Evolutionary conservation across 768 basidiomycete species (phyloP).

Genomic region (Lentinula sp.): DNA sequence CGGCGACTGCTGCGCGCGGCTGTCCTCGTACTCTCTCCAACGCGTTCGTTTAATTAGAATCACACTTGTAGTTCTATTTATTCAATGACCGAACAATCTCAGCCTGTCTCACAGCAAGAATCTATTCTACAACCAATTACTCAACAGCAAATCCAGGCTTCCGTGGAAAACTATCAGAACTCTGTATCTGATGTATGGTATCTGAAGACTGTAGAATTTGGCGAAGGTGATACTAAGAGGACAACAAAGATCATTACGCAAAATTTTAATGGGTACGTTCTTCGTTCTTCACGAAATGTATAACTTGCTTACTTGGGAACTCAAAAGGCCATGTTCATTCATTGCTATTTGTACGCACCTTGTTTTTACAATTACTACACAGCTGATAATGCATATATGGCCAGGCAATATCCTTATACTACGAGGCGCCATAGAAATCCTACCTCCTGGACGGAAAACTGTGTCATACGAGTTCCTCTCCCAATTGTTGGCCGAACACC

Average conservation of each 20-base stretch:
- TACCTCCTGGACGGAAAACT: slow-evolving; percentile 54
- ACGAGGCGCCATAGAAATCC: slow-evolving; percentile 73
- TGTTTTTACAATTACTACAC: neutral
- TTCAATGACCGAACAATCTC: neutral
- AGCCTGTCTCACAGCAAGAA: neutral
- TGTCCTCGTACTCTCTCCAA: neutral
- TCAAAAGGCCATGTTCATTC: slow-evolving; percentile 76
- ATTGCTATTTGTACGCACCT: slow-evolving; percentile 72
- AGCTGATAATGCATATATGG: slow-evolving; percentile 5
- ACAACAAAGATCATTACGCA: slow-evolving; percentile 67
- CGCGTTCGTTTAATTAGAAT: neutral
- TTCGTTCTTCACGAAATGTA: neutral
- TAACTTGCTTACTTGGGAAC: neutral
- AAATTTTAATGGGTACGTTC: slow-evolving; percentile 74
- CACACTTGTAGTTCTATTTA: neutral
- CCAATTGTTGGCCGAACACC: slow-evolving; percentile 76
- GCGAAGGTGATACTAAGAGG: slow-evolving; percentile 19
- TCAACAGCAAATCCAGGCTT: slow-evolving; percentile 1
- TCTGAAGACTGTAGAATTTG: slow-evolving; percentile 62
- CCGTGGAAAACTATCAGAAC: slow-evolving; percentile 19
- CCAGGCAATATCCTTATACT: slow-evolving; percentile 86
- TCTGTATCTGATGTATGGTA: slow-evolving; percentile 67
- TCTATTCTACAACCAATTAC: neutral
- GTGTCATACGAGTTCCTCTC: slow-evolving; percentile 86
- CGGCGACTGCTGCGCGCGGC: too few species aligned